Base-by-base conservation (phyloP, 306 rosid species). In the Prunus mongolica region DNA sequence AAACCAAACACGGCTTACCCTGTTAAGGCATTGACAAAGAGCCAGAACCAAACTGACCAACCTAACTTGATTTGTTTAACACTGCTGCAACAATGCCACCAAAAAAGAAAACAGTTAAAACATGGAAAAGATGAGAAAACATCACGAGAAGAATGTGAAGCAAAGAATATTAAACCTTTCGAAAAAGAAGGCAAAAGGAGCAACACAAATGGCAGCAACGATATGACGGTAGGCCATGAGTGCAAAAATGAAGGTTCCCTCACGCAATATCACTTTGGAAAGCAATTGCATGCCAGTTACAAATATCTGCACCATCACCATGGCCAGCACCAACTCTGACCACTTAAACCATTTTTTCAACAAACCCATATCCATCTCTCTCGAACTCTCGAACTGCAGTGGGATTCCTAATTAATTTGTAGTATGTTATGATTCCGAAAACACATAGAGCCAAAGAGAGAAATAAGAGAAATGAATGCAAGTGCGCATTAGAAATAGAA, bases 181-280 rank as follows among this genome's bases (percentile, higher is more conserved):
- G 45, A 87, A 79, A 52, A 72, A 86, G 47, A 90, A 76, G 15
- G 93, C 97, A 68, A 90, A 82, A 12, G 96, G 92, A 7, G 86
- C 89, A 72, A 92, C 92, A 73, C 85, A 86, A 3, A 93, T 2
- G 4, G 96, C 86, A 22, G 90, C 93, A 71, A 93, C 90, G 14
- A 77, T 4, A 12, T 89, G 90, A 7, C 94, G 85, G 70, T 93
- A 90, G 0, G 89, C 81, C 78, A 87, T 65, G 68, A 90, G 88
- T 9, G 94, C 76, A 69, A 89, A 90, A 13, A 90, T 78, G 81
- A 87, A 93, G 25, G 88, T 80, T 41, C 94, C 96, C 2, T 73
- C 2, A 15, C 76, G 76, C 7, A 93, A 66, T 3, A 87, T 72
- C 1, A 86, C 63, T 41, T 89, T 89, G 1, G 92, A 83, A 0